Evolutionary conservation across 768 basidiomycete species (phyloP), one percentile per base, ranked within the genome.

Genomic region (Chiua virens): DNA sequence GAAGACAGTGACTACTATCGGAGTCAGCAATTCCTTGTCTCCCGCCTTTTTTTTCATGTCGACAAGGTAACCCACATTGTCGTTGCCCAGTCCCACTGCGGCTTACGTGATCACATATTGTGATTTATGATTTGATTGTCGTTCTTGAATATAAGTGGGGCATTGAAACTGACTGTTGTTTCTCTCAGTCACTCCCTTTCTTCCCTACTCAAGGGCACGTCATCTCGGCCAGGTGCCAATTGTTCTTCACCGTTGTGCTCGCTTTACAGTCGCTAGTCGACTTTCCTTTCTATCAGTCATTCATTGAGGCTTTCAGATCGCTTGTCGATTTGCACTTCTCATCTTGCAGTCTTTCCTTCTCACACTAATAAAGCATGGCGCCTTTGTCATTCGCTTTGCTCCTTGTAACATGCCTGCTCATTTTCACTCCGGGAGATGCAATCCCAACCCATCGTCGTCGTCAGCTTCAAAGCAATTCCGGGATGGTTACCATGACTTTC

Each of bases 361-460:
- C 18, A 5, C 22, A 18, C 23, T 28, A 18, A 46, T 36, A 17
- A 41, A 68, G 60, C 57, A 88, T 89, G 86, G 79, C 79, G 57
- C 17, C 18, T 18, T 71, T 86, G 63, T 71, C 71, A 40, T 58
- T 78, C 58, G 69, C 74, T 37, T 75, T 86, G 50, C 53, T 78
- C 54, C 74, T 88, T 57, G 72, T 83, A 52, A 75, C 77, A 55
- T 78, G 74, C 66, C 56, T 87, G 52, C 61, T 82, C 41, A 56
- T 77, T 44, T 69, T 74, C 49, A 61, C 76, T 34, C 71, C 73
- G 47, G 67, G 63, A 49, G 32, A 52, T 8, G 58, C 65, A 27
- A 47, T 67, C 28, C 69, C 68, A 6, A 22, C 56, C 8, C 49
- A 4, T 32, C 40, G 46, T 9, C 45, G 43, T 41, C 66, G 50